These are phyloP conservation scores for Penicillium turbatum DNA, from an alignment of 495 filamentous ascomycete species.

Conservation along the genomic window DNA sequence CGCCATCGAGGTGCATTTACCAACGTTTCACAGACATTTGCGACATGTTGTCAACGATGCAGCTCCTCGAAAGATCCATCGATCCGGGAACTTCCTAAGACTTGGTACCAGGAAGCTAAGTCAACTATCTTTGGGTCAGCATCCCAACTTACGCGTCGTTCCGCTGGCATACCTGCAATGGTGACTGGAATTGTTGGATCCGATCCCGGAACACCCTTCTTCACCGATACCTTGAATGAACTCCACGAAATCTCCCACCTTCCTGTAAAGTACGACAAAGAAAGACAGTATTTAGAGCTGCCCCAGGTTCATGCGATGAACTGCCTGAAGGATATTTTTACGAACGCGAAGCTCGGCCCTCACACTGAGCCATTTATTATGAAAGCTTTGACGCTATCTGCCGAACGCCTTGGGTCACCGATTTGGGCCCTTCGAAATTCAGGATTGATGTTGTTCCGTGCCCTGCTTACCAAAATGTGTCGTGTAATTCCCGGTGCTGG, in stretches of 20 bases:
- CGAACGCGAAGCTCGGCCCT: conserved; percentile 63
- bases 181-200: conserved; percentile 66
- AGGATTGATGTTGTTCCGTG: conserved; percentile 81
- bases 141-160: conserved; percentile 79
- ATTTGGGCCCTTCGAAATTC: conserved; percentile 92
- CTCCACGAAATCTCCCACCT: conserved; percentile 54
- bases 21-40: conserved; percentile 84
- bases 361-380: conserved; percentile 65
- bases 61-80: conserved; percentile 46
- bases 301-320: conserved; percentile 95
- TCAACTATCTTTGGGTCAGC: conserved; percentile 62
- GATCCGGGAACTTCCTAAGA: conserved; percentile 36
- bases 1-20: conserved; percentile 93
- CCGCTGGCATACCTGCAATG: conserved; percentile 84
- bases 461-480: conserved; percentile 68
- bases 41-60: conserved; percentile 64
- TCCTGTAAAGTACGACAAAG: conserved; percentile 43
- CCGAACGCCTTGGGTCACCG: conserved; percentile 59
- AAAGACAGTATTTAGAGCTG: conserved; percentile 53
- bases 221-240: conserved; percentile 48
- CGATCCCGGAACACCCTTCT: conserved; percentile 38
- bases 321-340: conserved; percentile 82
- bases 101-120: conserved; percentile 66
- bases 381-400: conserved; percentile 67
- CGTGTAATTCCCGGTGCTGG: conserved; percentile 27